phyloP scores from a whole-genome alignment of 495 filamentous ascomycete genomes.

The Neurospora tetraspora region DNA sequence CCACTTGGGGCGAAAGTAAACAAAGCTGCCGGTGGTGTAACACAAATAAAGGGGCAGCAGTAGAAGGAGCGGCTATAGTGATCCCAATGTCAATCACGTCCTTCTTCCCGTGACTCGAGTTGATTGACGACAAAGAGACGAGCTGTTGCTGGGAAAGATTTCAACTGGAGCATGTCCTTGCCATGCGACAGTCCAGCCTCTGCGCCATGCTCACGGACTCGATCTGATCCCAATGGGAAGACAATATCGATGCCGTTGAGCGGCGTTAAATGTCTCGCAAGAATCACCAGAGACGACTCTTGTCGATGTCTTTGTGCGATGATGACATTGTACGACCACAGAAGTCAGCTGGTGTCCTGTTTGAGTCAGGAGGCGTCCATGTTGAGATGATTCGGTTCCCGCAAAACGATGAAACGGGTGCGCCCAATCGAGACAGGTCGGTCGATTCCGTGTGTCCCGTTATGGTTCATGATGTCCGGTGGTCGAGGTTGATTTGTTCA shows the following conservation, averaged over 20 bases:
- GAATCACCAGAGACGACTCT: background rate
- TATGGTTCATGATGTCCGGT: background rate
- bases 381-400: background rate
- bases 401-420: background rate
- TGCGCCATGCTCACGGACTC: background rate
- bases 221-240: background rate
- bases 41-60: background rate
- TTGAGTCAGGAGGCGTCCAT: background rate
- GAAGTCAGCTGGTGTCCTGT: background rate
- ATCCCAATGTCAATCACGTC: background rate
- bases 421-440: background rate
- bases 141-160: background rate
- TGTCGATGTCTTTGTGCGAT: background rate
- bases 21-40: background rate
- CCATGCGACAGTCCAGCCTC: background rate
- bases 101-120: background rate
- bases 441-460: background rate
- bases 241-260: background rate
- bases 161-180: background rate
- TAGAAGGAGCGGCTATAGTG: background rate
- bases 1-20: constrained; percentile 5
- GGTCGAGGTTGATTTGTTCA: background rate
- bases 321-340: background rate
- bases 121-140: background rate
- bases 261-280: background rate